Evolutionary conservation across 2,329 filamentous ascomycete species (phyloP), one percentile per base, ranked within the genome.

Genomic region (Phialophora macrospora): DNA sequence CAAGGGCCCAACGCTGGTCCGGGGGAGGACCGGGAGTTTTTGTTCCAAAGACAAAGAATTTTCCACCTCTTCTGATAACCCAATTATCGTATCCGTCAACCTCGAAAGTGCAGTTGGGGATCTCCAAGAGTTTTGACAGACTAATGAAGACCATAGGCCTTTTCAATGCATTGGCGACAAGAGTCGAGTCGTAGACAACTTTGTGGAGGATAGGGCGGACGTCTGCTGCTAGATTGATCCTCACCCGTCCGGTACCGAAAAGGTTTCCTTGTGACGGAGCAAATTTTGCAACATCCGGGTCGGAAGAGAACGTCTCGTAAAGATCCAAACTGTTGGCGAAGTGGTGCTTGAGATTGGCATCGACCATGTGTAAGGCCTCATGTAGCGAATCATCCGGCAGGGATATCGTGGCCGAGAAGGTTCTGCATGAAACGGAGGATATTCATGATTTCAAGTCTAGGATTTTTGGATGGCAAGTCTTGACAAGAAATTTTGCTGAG

Each of bases 181-280:
- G 17, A 17, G 17, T 17, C 17, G 46, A 30, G 8, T 17, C 2
- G 32, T 28, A 60, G 9, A 60, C 28, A 38, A 60, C 58, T 12
- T 60, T 32, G 48, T 60, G 46, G 6, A 60, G 58, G 22, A 26
- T 46, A 28, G 54, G 30, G n/a, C 48, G 44, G 24, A 52, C 20
- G 17, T 38, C 12, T 9, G 7, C 30, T 38, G 48, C 48, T 22
- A 60, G 12, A 9, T 54, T 32, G 44, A 44, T 26, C 38, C n/a
- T 48, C 8, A 60, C 28, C 12, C 48, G 17, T 14, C 58, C 58
- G 22, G n/a, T 28, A n/a, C 44, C 30, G 12, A 34, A 22, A 17
- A 32, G 22, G 14, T 38, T n/a, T 32, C 28, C 32, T 14, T 22
- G 28, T 14, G 20, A 20, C 4, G 58, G 28, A 22, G 22, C 58